These are phyloP conservation scores for Acacia crassicarpa DNA, from an alignment of 306 rosid genomes.

Conservation along the genomic window DNA sequence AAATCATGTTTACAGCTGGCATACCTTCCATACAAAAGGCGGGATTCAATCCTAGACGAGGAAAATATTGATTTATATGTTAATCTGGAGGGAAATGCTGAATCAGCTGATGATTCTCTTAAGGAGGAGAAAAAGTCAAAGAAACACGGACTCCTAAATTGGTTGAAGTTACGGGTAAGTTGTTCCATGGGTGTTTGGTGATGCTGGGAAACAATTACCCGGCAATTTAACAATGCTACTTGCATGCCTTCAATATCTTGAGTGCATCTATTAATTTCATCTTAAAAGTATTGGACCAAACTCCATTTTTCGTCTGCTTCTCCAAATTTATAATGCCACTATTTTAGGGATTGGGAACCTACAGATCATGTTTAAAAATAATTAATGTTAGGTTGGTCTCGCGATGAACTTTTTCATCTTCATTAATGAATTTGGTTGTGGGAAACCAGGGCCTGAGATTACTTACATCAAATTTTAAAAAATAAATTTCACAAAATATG, in stretches of 20 bases:
- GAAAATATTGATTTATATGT: constrained; percentile 79
- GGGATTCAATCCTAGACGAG: constrained; percentile 87
- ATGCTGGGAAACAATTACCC: constrained; percentile 7
- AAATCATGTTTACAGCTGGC: constrained; percentile 72
- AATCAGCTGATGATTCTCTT: constrained; percentile 52
- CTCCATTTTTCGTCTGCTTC: constrained; percentile 29
- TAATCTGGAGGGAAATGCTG: constrained; percentile 69
- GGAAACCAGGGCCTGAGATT: not conserved
- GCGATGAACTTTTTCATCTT: constrained; percentile 13
- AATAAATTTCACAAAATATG: not conserved
- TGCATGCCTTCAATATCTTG: constrained; percentile 22
- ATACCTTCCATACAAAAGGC: constrained; percentile 92
- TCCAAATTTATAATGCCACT: constrained; percentile 11
- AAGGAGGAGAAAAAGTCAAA: constrained; percentile 86
- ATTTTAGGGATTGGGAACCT: constrained; percentile 7
- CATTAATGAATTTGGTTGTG: not conserved
- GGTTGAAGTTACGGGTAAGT: constrained; percentile 93
- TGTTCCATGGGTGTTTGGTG: constrained; percentile 17
- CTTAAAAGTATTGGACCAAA: constrained; percentile 4
- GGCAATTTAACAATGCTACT: constrained; percentile 11
- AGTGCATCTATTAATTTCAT: constrained; percentile 25
- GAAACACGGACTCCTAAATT: constrained; percentile 92
- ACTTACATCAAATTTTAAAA: no score
- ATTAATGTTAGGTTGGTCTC: constrained; percentile 11
- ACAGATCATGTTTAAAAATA: not conserved